Percentiles rank a stretch among this genome's conserved stretches.
Conservation (phyloP, 306 rosid species). For the Prunus dulcis region DNA sequence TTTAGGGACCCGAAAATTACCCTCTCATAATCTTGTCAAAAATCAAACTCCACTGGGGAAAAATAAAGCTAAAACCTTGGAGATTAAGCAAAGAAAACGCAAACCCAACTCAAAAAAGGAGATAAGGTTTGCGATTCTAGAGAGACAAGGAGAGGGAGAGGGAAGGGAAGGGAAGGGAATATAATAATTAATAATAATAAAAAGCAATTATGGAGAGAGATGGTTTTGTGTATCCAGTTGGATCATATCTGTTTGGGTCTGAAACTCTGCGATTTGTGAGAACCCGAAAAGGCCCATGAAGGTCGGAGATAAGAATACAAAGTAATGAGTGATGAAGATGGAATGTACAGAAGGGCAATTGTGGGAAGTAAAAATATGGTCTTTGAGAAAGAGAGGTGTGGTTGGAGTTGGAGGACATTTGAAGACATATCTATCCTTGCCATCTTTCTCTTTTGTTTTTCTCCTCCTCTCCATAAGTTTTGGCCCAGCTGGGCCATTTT, state of each 20-base stretch:
- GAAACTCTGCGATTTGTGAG: conserved; percentile 14
- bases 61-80: not conserved
- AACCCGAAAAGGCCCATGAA: conserved; percentile 39
- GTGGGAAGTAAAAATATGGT: conserved; percentile 24
- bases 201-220: not conserved
- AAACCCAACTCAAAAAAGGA: not conserved
- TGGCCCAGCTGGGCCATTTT: conserved; percentile 33
- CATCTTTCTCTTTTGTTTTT: conserved; percentile 17
- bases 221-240: conserved; percentile 2
- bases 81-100: not conserved
- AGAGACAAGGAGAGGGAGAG: not conserved
- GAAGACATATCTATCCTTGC: conserved; percentile 27
- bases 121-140: not conserved
- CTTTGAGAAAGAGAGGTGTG: conserved; percentile 21
- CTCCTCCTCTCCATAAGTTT: conserved; percentile 13
- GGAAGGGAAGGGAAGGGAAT: not conserved
- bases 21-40: not conserved
- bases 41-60: not conserved
- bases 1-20: not conserved
- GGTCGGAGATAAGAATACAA: conserved; percentile 20
- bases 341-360: conserved; percentile 40
- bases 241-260: not conserved
- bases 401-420: conserved; percentile 31
- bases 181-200: not conserved
- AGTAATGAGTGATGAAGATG: conserved; percentile 27